phyloP scores from a whole-genome alignment of 23 red algal genomes.

The Gracilariopsis chorda region DNA sequence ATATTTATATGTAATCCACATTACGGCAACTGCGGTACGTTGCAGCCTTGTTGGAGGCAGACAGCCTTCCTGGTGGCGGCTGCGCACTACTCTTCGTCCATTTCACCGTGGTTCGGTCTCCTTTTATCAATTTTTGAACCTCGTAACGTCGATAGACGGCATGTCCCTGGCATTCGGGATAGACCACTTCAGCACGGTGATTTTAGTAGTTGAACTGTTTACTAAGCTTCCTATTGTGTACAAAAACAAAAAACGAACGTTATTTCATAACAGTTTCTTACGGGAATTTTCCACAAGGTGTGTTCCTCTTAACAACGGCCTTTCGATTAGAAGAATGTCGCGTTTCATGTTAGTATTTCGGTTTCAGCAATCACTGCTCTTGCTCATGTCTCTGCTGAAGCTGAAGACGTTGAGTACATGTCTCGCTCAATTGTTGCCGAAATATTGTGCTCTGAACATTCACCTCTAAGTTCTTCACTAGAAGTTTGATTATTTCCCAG shows the following conservation, averaged over 20 bases:
- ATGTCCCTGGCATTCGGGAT: not conserved
- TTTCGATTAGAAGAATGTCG: not conserved
- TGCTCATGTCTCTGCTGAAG: slow-evolving; percentile 8
- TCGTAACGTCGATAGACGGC: not conserved
- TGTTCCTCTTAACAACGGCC: not conserved
- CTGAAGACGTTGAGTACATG: slow-evolving; percentile 38
- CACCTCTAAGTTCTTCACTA: slow-evolving; percentile 77
- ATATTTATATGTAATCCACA: not conserved
- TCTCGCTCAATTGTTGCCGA: slow-evolving; percentile 54
- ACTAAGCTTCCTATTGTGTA: slow-evolving; percentile 26
- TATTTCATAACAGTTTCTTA: slow-evolving; percentile 14
- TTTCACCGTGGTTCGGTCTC: no score
- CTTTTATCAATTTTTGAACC: slow-evolving; percentile 10
- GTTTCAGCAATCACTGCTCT: not conserved
- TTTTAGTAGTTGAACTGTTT: slow-evolving; percentile 12
- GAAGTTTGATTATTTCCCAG: slow-evolving; percentile 83
- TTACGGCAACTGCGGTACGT: not conserved
- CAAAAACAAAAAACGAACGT: slow-evolving; percentile 9
- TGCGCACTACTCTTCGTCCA: no score
- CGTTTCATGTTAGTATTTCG: slow-evolving; percentile 4
- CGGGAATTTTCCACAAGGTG: not conserved
- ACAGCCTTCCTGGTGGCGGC: not conserved
- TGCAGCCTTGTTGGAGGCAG: not conserved
- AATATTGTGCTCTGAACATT: slow-evolving; percentile 64
- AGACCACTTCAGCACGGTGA: not conserved